Conservation (phyloP, 176 grass and related monocot genomes). For the Hordeum marinum region DNA sequence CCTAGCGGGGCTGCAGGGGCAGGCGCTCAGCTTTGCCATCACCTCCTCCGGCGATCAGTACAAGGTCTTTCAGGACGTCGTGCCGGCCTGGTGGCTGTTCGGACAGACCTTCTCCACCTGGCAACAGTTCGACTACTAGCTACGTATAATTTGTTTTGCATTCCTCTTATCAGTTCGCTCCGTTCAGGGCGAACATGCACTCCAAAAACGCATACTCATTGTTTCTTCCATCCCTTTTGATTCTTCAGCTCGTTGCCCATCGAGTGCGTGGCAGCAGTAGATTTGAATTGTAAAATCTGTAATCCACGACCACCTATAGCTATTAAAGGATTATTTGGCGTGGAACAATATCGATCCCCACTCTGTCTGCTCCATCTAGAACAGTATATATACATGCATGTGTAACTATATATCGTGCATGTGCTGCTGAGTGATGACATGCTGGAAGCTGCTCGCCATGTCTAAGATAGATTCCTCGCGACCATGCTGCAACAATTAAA, state of each 20-base stretch:
- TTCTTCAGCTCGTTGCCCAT: not conserved
- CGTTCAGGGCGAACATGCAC: not conserved
- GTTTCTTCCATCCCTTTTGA: not conserved
- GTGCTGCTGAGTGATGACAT: too few relatives aligned
- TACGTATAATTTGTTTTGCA: not conserved
- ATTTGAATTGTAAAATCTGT: not conserved
- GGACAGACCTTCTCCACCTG: conserved; percentile 40
- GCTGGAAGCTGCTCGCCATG: too few relatives aligned
- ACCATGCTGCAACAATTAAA: too few relatives aligned
- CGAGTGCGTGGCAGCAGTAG: not conserved
- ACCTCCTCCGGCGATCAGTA: conserved; percentile 33
- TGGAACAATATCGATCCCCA: too few relatives aligned
- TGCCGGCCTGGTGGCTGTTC: conserved; percentile 36
- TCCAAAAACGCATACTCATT: not conserved
- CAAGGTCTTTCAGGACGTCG: conserved; percentile 25
- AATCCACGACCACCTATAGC: not conserved
- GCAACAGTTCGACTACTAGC: conserved; percentile 38
- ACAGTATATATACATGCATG: not conserved
- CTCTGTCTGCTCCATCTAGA: too few relatives aligned
- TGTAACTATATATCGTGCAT: not conserved
- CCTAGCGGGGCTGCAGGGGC: not conserved
- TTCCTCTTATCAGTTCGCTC: not conserved
- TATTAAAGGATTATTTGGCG: not conserved
- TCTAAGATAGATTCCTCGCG: too few relatives aligned
- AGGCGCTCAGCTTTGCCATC: conserved; percentile 45